Evolutionary conservation across 1,284 basidiomycete genomes (phyloP), one percentile per base, ranked within the genome.

Genomic region (Ustilago shanxiensis): DNA sequence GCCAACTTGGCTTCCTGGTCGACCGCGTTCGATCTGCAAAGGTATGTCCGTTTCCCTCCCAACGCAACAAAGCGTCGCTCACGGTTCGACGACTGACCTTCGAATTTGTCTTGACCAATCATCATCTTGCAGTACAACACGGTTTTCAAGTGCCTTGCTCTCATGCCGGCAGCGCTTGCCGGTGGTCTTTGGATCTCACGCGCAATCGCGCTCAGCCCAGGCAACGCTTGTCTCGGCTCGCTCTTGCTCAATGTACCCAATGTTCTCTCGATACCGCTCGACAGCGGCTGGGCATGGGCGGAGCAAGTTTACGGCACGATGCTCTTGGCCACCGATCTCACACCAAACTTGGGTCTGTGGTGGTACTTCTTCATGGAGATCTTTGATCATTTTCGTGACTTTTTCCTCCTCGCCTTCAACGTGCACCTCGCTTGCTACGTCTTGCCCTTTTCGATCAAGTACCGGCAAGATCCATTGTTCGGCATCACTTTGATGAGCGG

Each of bases 351-450:
- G 9, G 96, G 96, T 3, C 88, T 98, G 41, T 95, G 94, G 92
- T 99, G 97, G 97, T 99, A 99, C 87, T 98, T 98, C 88, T 98
- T 98, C 87, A 98, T 95, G 14, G 95, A 99, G 86, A 98, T 98
- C 92, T 99, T 99, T 81, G 95, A 98, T 83, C 93, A 99, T 86
- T 99, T 98, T 88, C 89, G 95, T 33, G 90, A 92, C 2, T 98
- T 98, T 88, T 99, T 98, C 89, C 88, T 97, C 20, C 92, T 95
- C 88, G 93, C 93, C n/a, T 98, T 98, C 87, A 94, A 93, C 47
- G 79, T 94, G 2, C 97, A 99, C 83, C 88, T 95, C 18, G 84
- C 92, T 16, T 93, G 94, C 60, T 98, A 98, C 82, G 89, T 93
- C 3, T 88, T 91, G 1, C 96, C 96, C 0, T 87, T 98, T 2